Evolutionary conservation across 1,139 yeast genomes (phyloP), one percentile per base, ranked within the genome.

Genomic region (Protomyces arabidopsidicola): DNA sequence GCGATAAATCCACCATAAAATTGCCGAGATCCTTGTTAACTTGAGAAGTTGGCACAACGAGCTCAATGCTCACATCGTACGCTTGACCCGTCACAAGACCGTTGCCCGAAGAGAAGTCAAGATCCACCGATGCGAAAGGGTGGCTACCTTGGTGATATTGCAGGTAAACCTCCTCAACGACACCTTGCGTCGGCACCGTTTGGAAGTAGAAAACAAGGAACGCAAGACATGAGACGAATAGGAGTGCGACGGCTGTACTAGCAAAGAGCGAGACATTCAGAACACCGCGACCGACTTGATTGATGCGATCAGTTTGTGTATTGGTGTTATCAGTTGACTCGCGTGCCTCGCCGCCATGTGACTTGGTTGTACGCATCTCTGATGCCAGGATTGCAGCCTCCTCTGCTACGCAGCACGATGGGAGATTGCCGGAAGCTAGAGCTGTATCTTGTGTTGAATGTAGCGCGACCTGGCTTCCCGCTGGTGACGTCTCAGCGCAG

Each of bases 21-120:
- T 60, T 60, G 31, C 64, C 64, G 18, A 60, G 35, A 18, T 35
- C 64, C 34, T 48, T 54, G 42, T 60, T 60, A n/a, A n/a, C 24
- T 5, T 60, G 53, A 9, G 55, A 36, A 6, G 59, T 24, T 5
- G 64, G 64, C 34, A 60, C 52, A 12, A 27, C 18, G 38, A 60
- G 20, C 22, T 51, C 52, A 39, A 60, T 52, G n/a, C 24, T n/a
- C 45, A 60, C 54, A 51, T 55, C 31, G 27, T 60, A 60, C 42
- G 64, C 52, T 27, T 60, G 64, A 20, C 55, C 59, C 24, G 58
- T 36, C 18, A 35, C 45, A 16, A 60, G 58, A 12, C 39, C 42
- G 8, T 42, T 16, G 12, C 53, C 16, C 9, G 58, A 45, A 5
- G 31, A 27, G 18, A 53, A 53, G 2, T 35, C 54, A 16, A 60